A percentile compares a stretch with the other conserved stretches of the same genome.
Evolutionary conservation across 2,329 filamentous ascomycete genomes (phyloP).

Genomic region (Drechslera avenae): DNA sequence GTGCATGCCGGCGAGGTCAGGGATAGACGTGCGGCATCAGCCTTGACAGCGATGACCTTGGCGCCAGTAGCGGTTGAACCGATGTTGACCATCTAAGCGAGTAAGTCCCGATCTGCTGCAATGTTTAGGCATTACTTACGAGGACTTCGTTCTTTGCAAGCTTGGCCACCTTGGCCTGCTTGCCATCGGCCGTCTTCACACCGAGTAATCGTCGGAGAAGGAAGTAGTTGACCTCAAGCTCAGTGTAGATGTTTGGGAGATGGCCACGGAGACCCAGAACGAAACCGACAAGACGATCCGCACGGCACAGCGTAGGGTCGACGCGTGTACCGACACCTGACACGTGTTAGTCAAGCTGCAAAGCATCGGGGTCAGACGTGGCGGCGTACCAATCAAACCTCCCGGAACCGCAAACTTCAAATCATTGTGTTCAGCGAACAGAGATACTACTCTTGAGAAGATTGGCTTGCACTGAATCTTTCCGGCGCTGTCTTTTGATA

Average conservation of each 20-base stretch:
- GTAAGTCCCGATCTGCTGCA: slow-evolving; percentile 9
- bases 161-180: slow-evolving; percentile 99
- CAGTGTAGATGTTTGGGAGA: slow-evolving; percentile 95
- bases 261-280: slow-evolving; percentile 93
- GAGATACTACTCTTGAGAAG: slow-evolving; percentile 89
- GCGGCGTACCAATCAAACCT: slow-evolving; percentile 74
- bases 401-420: slow-evolving; percentile 98
- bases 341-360: slow-evolving; percentile 17
- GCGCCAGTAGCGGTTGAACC: slow-evolving; percentile 96
- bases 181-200: slow-evolving; percentile 97
- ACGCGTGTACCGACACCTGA: slow-evolving; percentile 92
- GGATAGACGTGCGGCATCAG: slow-evolving; percentile 93
- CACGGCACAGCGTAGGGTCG: slow-evolving; percentile 96
- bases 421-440: slow-evolving; percentile 98
- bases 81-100: slow-evolving; percentile 87
- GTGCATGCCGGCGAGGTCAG: slow-evolving; percentile 95
- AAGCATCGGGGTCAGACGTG: not conserved
- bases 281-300: slow-evolving; percentile 97
- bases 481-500: slow-evolving; percentile 91
- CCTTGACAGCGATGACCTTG: slow-evolving; percentile 96
- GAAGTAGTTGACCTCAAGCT: slow-evolving; percentile 98
- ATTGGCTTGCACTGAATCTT: slow-evolving; percentile 96
- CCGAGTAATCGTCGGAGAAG: slow-evolving; percentile 89
- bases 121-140: slow-evolving; percentile 20
- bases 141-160: slow-evolving; percentile 97